These are phyloP conservation scores for Lantana camara DNA, from an alignment of 257 asterid genomes.

Conservation along the genomic window DNA sequence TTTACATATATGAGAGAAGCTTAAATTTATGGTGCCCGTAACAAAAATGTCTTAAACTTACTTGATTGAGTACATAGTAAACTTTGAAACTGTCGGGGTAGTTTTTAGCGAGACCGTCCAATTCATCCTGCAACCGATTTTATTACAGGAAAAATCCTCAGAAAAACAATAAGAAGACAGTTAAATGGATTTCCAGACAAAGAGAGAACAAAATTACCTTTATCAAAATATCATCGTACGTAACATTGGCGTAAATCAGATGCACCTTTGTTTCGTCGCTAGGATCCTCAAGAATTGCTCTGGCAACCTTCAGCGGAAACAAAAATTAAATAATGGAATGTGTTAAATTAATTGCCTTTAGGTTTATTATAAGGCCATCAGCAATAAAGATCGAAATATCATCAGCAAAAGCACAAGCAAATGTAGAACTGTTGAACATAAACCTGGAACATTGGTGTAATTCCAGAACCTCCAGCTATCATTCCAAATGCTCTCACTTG, in stretches of 20 bases:
- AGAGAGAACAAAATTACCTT: conserved; percentile 49
- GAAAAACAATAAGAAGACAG: neutral
- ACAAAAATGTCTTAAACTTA: conserved; percentile 29
- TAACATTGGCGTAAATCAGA: conserved; percentile 86
- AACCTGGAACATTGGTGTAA: conserved; percentile 70
- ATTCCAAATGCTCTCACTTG: conserved; percentile 64
- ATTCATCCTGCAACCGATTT: conserved; percentile 64
- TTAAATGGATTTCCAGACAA: conserved; percentile 1
- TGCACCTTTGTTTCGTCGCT: conserved; percentile 72
- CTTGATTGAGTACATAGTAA: conserved; percentile 82
- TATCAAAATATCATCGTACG: conserved; percentile 72
- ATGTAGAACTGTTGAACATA: conserved; percentile 1
- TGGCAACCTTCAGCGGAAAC: conserved; percentile 55
- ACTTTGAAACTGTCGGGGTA: conserved; percentile 65
- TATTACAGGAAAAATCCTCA: neutral
- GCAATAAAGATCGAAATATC: neutral
- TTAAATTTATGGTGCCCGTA: neutral
- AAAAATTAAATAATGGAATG: neutral
- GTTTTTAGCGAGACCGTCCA: conserved; percentile 58
- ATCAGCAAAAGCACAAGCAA: neutral
- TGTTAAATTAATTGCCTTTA: neutral
- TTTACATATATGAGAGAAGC: neutral
- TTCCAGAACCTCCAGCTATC: conserved; percentile 67
- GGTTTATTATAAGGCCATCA: neutral
- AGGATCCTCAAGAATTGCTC: conserved; percentile 86